Base-by-base conservation (phyloP, 805 yeast genomes). In the Kazachstania africana region DNA sequence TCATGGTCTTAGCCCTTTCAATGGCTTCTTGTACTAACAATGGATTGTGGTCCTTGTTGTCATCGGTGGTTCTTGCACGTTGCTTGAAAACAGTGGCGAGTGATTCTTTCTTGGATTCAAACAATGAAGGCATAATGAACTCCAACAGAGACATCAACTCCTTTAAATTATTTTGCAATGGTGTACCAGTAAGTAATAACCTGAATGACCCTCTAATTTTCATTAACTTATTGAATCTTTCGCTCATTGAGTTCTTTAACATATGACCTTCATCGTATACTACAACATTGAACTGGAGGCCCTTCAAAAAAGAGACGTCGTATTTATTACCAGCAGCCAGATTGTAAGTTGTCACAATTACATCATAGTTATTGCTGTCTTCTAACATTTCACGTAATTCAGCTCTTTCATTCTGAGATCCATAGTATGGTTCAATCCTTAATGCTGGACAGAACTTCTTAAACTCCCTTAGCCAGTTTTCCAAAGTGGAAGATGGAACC, bases 201-300 rank as follows among this genome's bases (percentile, higher is more conserved):
- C 98, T 68, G 60, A 88, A 91, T n/a, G 70, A 68, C 1, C 91
- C 95, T 36, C 67, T 69, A 32, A 91, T 62, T 46, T 73, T 73
- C 94, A 88, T 87, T 38, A 91, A 65, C 56, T 85, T 88, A 37
- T 62, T 66, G 53, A 88, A 91, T 44, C 99, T 68, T 47, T 88
- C 97, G 19, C 91, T 72, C 37, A 70, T 65, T 3, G 94, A 80
- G 55, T 91, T 91, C 53, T 91, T 91, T 44, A 91, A 65, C 82
- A 91, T 77, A 56, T 91, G 99, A 2, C 99, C 99, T 63, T 91
- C 99, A 56, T 91, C 99, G 50, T 83, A 91, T 1, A 91, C 88
- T 38, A 94, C 74, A 42, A 79, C 82, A 53, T 91, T 84, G 56
- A 91, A 91, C 15, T 71, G 66, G 46, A 77, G 73, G 39, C 70